Evolutionary conservation across 2,329 filamentous ascomycete species (phyloP).

Genomic region (Fusarium ramigenum): DNA sequence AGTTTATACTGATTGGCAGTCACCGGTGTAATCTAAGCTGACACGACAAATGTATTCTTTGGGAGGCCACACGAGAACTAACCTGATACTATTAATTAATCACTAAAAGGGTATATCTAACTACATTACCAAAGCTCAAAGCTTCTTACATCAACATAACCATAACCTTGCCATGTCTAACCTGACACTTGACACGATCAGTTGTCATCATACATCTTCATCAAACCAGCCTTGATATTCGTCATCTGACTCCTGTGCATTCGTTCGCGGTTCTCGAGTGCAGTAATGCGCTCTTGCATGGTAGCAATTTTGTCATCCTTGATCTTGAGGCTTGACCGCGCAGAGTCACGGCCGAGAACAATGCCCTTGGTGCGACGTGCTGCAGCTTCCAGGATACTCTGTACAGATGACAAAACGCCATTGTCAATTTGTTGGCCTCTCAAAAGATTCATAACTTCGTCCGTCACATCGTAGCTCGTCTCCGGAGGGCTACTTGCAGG

Average conservation of each 20-base stretch:
- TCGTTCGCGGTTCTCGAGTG: slow-evolving; percentile 51
- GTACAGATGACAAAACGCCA: slow-evolving; percentile 51
- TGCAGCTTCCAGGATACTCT: slow-evolving; percentile 61
- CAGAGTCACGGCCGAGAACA: slow-evolving; percentile 71
- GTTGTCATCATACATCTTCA: slow-evolving; percentile 50
- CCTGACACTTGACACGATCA: slow-evolving; percentile 18
- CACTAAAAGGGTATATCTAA: slow-evolving; percentile 31
- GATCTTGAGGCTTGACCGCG: slow-evolving; percentile 67
- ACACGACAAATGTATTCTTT: neutral
- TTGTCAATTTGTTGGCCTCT: slow-evolving; percentile 53
- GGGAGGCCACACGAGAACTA: neutral
- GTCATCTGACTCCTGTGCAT: slow-evolving; percentile 48
- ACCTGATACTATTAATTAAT: neutral
- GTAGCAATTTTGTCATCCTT: slow-evolving; percentile 62
- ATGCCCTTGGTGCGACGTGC: slow-evolving; percentile 69
- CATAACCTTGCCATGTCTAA: neutral
- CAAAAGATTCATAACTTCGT: slow-evolving; percentile 62
- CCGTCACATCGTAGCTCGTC: slow-evolving; percentile 49
- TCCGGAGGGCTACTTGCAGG: slow-evolving; percentile 29
- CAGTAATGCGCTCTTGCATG: slow-evolving; percentile 50
- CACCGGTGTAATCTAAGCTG: neutral
- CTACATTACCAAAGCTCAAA: neutral
- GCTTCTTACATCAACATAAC: neutral
- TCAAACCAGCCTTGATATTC: slow-evolving; percentile 50
- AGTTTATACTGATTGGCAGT: neutral